Evolutionary conservation across 192 early-diverging fungal genomes (phyloP).

Genomic region (Chytriomyces confervae): DNA sequence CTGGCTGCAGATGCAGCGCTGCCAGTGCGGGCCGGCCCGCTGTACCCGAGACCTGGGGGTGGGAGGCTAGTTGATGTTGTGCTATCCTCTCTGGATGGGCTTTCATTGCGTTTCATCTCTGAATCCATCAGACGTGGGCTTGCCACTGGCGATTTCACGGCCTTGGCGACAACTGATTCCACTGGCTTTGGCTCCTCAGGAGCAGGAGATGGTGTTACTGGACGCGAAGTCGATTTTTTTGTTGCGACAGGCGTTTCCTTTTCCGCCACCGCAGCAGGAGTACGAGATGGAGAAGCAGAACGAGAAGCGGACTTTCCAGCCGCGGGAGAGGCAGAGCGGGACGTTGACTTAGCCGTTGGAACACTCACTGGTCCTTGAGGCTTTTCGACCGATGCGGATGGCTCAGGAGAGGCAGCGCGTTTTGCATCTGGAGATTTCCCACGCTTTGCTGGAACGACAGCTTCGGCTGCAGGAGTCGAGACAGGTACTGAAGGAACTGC

Average conservation of each 20-base stretch:
- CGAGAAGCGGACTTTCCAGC: slow-evolving; percentile 1
- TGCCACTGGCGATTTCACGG: slow-evolving; percentile 7
- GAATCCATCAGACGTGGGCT: not conserved
- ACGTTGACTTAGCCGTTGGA: not conserved
- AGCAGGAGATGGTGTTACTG: not conserved
- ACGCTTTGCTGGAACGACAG: slow-evolving; percentile 3
- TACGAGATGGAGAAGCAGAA: not conserved
- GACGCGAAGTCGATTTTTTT: slow-evolving; percentile 23
- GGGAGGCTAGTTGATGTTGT: no score
- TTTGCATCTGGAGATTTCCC: slow-evolving; percentile 1
- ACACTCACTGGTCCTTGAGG: not conserved
- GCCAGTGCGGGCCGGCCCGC: slow-evolving; percentile 3
- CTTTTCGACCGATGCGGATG: slow-evolving; percentile 7
- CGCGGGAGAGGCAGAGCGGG: slow-evolving; percentile 9
- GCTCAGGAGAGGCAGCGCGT: slow-evolving; percentile 14
- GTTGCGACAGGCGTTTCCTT: slow-evolving; percentile 27
- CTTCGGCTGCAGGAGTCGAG: not conserved
- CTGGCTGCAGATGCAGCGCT: slow-evolving; percentile 12
- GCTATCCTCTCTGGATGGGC: not conserved
- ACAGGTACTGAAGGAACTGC: not conserved
- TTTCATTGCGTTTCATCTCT: not conserved
- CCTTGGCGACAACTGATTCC: slow-evolving; percentile 30
- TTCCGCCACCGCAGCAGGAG: slow-evolving; percentile 17
- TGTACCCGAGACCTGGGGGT: not conserved
- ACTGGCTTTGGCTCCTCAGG: slow-evolving; percentile 13